Evolutionary conservation across 345 rosid species (phyloP).

Genomic region (Hibiscus mutabilis): DNA sequence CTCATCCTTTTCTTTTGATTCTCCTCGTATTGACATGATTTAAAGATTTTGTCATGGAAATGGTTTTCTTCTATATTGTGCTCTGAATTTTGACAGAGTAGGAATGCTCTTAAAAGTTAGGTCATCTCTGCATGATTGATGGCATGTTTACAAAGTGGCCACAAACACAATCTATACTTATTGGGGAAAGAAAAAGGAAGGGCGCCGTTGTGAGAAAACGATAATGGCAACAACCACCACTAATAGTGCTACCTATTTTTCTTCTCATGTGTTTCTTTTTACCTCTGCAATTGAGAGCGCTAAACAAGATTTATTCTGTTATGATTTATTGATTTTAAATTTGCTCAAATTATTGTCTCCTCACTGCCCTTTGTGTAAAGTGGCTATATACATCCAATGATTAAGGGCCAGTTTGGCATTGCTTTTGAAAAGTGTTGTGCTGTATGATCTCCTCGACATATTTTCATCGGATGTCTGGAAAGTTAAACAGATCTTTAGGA

Average conservation of each 20-base stretch:
- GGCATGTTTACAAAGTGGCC: neutral
- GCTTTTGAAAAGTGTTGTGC: too few species aligned
- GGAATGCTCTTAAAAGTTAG: neutral
- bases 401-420: neutral
- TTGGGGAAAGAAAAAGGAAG: neutral
- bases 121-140: neutral
- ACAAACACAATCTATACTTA: neutral
- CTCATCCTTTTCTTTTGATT: neutral
- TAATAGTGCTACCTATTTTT: neutral
- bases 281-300: neutral
- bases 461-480: conserved; percentile 1
- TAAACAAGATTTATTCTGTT: neutral
- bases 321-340: neutral
- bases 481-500: neutral
- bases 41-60: conserved; percentile 1
- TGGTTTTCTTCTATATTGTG: neutral
- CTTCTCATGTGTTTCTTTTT: neutral
- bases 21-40: neutral
- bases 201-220: too few species aligned
- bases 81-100: neutral
- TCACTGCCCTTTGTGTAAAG: neutral
- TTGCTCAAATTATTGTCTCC: neutral
- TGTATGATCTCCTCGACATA: neutral
- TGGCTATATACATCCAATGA: neutral
- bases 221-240: neutral